Evolutionary conservation across 768 basidiomycete genomes (phyloP), one percentile per base, ranked within the genome.

Genomic region (Tylopilus intermedius): DNA sequence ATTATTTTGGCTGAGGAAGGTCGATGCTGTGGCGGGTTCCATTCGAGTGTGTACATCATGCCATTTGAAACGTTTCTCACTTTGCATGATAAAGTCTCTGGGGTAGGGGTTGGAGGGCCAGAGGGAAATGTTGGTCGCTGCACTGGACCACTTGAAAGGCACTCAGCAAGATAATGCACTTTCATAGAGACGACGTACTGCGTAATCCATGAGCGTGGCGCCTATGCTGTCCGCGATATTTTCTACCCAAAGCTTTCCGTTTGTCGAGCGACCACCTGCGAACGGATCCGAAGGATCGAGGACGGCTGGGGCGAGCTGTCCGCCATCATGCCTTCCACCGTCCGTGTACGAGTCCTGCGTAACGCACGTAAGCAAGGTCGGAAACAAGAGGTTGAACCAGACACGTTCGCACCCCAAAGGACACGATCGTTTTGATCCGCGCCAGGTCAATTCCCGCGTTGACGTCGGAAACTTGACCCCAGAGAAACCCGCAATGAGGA

Each of bases 211-310:
- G 30, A 81, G 55, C 1, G 57, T 71, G 3, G 78, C 77, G 8
- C 69, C 64, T 22, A 71, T 60, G 24, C 58, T 63, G 26, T 67
- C 61, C 0, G 78, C 78, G 3, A 81, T 64, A 45, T 74, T 50
- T 54, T 81, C 78, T 6, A 74, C 64, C 80, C 81, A 81, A 22
- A 79, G 58, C 24, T 63, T 64, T 8, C 80, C 81, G 55, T 82
- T 79, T n/a, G 76, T 78, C 6, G 72, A 70, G n/a, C 81, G 71
- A 18, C 76, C 78, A 0, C 80, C 81, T 5, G 79, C 79, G 79
- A 24, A 24, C 5, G 24, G 24, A 24, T 24, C 24, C 24, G 24
- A 76, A n/a, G 71, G 72, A 1, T 58, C 62, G 18, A 79, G 41
- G 8, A 79, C 63, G 0, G 80, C 61, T 5, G 75, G 75, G 0